phyloP scores from a whole-genome alignment of 1,139 yeast genomes.

The Blastobotrys raffinosifermentans region DNA sequence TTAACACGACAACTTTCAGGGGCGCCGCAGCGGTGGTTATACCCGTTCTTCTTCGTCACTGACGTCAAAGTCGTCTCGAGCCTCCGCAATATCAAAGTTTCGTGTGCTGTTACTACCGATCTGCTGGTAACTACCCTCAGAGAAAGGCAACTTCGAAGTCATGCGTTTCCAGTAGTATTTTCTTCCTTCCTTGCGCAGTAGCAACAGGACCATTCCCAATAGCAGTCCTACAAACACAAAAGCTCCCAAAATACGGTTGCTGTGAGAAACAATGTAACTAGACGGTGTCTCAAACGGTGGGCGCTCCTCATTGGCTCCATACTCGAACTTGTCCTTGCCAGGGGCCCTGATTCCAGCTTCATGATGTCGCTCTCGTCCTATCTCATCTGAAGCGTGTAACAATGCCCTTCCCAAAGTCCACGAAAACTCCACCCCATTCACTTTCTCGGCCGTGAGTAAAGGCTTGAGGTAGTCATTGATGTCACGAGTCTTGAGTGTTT shows the following conservation, averaged over 20 bases:
- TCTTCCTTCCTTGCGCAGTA: conserved; percentile 39
- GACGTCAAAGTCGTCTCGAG: conserved; percentile 9
- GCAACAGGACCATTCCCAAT: conserved; percentile 40
- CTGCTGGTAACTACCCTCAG: background rate
- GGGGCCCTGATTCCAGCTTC: conserved; percentile 35
- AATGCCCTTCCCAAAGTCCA: conserved; percentile 85
- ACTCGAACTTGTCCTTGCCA: conserved; percentile 37
- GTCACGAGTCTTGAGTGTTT: conserved; percentile 7
- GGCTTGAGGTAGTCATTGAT: conserved; percentile 36
- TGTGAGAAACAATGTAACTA: background rate
- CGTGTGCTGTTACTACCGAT: too few relatives aligned
- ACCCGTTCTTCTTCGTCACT: conserved; percentile 10
- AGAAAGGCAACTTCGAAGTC: conserved; percentile 4
- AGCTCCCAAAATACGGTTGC: conserved; percentile 49
- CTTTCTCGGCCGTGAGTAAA: conserved; percentile 54
- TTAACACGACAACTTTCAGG: background rate
- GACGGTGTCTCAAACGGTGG: conserved; percentile 12
- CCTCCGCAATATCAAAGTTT: too few relatives aligned
- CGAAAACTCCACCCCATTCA: conserved; percentile 62
- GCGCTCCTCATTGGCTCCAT: conserved; percentile 21
- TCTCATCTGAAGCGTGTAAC: conserved; percentile 48
- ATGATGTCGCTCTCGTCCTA: conserved; percentile 44
- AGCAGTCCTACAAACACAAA: conserved; percentile 43
- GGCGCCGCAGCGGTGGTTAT: background rate
- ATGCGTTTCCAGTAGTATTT: background rate